Evolutionary conservation across 352 stramenopile genomes (phyloP).

Genomic region (Pythium phragmiticola): DNA sequence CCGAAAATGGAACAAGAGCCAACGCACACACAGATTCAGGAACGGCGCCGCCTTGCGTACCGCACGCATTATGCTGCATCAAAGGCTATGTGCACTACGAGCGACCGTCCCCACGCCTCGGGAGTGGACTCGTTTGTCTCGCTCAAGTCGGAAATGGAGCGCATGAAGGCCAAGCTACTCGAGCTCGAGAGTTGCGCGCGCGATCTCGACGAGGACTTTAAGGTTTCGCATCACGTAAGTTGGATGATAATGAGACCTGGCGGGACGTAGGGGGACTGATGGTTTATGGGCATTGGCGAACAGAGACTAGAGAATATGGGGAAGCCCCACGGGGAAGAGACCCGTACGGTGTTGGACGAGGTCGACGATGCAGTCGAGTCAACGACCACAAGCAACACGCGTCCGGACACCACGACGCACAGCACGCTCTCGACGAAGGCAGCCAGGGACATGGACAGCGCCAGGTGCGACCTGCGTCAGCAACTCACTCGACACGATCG

Average conservation of each 20-base stretch:
- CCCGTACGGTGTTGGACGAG: background rate
- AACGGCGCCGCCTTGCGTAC: conserved; percentile 16
- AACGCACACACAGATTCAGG: background rate
- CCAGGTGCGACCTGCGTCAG: conserved; percentile 33
- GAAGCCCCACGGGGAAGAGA: background rate
- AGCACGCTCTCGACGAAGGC: conserved; percentile 40
- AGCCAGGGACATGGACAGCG: conserved; percentile 34
- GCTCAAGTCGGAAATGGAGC: conserved; percentile 47
- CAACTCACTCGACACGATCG: background rate
- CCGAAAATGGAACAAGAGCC: background rate
- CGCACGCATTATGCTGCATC: conserved; percentile 15
- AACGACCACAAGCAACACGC: background rate
- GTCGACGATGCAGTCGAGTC: conserved; percentile 11
- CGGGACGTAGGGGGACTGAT: background rate
- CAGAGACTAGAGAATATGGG: conserved; percentile 27
- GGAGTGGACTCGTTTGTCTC: conserved; percentile 28
- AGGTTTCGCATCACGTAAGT: conserved; percentile 42
- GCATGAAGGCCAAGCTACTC: conserved; percentile 45
- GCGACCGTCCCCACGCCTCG: background rate
- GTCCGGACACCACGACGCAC: background rate
- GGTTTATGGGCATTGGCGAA: background rate
- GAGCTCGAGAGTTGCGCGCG: conserved; percentile 50
- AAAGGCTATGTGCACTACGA: background rate
- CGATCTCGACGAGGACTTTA: conserved; percentile 63
- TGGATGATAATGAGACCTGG: background rate